Conservation (phyloP, 495 filamentous ascomycete genomes). For the Neurospora sp. region DNA sequence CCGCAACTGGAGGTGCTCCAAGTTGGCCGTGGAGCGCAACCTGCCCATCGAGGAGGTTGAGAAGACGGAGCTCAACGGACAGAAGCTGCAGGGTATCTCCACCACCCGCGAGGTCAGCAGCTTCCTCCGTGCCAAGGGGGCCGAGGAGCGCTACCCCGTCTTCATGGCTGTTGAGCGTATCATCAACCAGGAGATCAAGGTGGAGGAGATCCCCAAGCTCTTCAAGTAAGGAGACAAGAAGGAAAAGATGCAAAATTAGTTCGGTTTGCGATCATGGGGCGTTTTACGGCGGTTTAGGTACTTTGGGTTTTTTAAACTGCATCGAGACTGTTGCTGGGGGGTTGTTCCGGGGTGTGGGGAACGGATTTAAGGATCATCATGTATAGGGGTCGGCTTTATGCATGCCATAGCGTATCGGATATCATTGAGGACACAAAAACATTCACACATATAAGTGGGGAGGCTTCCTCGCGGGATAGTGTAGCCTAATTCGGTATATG, state of each 20-base stretch:
- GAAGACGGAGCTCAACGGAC: conserved; percentile 82
- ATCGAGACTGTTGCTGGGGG: neutral
- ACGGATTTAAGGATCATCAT: neutral
- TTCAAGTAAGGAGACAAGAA: conserved; percentile 29
- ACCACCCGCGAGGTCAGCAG: conserved; percentile 84
- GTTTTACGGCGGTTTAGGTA: neutral
- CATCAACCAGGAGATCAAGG: conserved; percentile 45
- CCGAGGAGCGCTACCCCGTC: conserved; percentile 79
- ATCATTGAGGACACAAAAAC: neutral
- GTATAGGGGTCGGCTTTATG: neutral
- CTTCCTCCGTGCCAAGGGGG: conserved; percentile 68
- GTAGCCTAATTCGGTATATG: neutral
- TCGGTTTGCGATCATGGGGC: neutral
- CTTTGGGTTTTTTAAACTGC: neutral
- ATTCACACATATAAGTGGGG: neutral
- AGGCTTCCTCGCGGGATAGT: neutral
- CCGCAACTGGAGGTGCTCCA: conserved; percentile 89
- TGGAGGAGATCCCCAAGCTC: conserved; percentile 53
- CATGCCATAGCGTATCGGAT: neutral
- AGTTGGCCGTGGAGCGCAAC: conserved; percentile 71
- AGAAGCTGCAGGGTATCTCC: conserved; percentile 90
- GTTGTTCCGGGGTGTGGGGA: neutral
- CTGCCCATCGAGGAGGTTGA: conserved; percentile 81
- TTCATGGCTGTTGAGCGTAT: conserved; percentile 76
- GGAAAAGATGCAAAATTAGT: neutral